Conservation (phyloP, 768 basidiomycete species). For the Tubosaeta sp. region DNA sequence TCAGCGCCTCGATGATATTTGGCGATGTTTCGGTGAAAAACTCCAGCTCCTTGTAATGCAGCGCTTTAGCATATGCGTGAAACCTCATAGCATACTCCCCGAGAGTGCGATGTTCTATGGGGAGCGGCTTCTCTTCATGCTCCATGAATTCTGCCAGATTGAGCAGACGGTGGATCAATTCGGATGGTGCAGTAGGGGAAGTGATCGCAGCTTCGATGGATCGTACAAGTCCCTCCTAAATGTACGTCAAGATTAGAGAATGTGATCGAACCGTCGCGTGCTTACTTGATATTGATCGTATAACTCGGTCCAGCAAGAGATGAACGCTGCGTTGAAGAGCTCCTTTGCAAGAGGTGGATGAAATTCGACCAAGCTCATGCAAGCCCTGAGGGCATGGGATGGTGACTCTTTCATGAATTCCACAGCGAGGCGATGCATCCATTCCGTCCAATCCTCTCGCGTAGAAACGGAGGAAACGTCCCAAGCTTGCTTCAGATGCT, state of each 20-base stretch:
- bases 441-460: constrained; percentile 89
- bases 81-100: constrained; percentile 93
- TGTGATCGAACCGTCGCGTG: not conserved
- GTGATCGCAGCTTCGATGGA: constrained; percentile 85
- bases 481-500: constrained; percentile 96
- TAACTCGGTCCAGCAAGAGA: constrained; percentile 95
- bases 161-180: constrained; percentile 85
- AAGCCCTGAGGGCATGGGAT: constrained; percentile 95
- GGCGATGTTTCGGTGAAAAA: constrained; percentile 91
- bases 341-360: constrained; percentile 90
- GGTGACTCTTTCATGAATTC: constrained; percentile 99
- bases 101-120: constrained; percentile 88
- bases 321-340: constrained; percentile 95
- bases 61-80: constrained; percentile 93
- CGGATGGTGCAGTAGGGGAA: constrained; percentile 72
- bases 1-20: constrained; percentile 88
- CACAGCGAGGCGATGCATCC: constrained; percentile 90
- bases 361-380: constrained; percentile 89
- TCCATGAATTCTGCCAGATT: constrained; percentile 99
- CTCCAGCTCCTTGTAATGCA: constrained; percentile 98
- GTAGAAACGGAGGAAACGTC: constrained; percentile 74
- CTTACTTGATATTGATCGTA: constrained; percentile 94
- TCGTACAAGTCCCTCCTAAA: constrained; percentile 88
- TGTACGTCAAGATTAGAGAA: constrained; percentile 5
- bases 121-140: constrained; percentile 93